These are phyloP conservation scores for Fragaria vesca DNA, from an alignment of 306 rosid species.

Conservation along the genomic window DNA sequence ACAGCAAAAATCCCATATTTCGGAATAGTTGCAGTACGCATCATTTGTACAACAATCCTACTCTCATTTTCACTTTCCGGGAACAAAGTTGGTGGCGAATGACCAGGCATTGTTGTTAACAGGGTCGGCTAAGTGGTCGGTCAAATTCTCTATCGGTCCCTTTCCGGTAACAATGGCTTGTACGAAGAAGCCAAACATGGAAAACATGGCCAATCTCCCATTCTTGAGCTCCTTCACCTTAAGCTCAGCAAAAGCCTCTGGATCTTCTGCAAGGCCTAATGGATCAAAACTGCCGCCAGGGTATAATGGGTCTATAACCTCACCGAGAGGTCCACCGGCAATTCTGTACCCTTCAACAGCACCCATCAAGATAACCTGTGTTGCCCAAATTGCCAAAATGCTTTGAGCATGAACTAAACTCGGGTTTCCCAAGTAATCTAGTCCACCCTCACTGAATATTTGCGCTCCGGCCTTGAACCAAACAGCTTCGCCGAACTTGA, in stretches of 20 bases:
- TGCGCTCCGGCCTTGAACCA: slow-evolving; percentile 7
- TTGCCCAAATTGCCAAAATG: slow-evolving; percentile 2
- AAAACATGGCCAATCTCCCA: slow-evolving; percentile 1
- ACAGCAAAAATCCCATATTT: background rate
- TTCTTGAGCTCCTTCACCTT: slow-evolving; percentile 9
- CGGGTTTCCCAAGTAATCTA: background rate
- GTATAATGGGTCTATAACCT: background rate
- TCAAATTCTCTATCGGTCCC: slow-evolving; percentile 2
- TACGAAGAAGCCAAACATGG: background rate
- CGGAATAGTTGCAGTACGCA: background rate
- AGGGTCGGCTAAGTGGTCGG: background rate
- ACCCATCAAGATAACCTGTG: background rate
- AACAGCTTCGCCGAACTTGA: slow-evolving; percentile 1
- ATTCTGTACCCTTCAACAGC: background rate
- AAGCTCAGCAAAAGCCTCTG: background rate
- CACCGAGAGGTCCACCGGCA: slow-evolving; percentile 7
- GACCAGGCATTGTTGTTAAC: slow-evolving; percentile 10
- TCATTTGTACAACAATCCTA: background rate
- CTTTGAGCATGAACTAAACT: background rate
- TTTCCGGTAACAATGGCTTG: slow-evolving; percentile 6
- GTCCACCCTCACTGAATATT: background rate
- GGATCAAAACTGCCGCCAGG: background rate
- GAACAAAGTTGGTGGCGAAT: slow-evolving; percentile 1
- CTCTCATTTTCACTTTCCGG: background rate
- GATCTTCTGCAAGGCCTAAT: background rate